phyloP scores from a whole-genome alignment of 2,329 filamentous ascomycete genomes.

The Colletotrichum sp. region DNA sequence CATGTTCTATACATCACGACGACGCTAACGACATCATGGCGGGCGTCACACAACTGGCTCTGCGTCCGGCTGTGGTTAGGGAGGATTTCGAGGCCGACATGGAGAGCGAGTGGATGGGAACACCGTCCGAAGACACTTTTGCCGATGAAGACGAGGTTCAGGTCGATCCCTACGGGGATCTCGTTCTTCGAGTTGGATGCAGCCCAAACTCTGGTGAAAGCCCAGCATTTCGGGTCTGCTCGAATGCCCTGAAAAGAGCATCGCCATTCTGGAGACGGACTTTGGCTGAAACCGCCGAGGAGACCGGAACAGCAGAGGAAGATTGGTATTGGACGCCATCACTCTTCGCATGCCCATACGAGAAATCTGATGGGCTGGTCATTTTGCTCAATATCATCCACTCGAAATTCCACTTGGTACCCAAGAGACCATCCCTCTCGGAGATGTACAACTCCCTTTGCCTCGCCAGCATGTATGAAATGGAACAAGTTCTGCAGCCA shows the following conservation, averaged over 20 bases:
- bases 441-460: constrained; percentile 8
- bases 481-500: constrained; percentile 8
- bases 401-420: not conserved
- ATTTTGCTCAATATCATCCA: constrained; percentile 15
- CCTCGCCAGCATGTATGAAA: constrained; percentile 10
- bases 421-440: not conserved
- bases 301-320: not conserved
- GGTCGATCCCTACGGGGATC: constrained; percentile 1
- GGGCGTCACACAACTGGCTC: not conserved
- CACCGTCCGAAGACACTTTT: not conserved
- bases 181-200: not conserved
- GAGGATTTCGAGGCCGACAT: constrained; percentile 1
- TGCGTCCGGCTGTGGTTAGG: not conserved
- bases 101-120: constrained; percentile 7
- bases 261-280: constrained; percentile 13
- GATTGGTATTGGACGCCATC: constrained; percentile 1
- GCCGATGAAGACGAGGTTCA: not conserved
- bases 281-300: not conserved
- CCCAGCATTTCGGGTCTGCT: constrained; percentile 2
- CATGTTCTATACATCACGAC: not conserved
- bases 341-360: not conserved
- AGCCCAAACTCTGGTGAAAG: not conserved
- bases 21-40: not conserved
- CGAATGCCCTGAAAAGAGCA: not conserved
- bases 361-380: not conserved